Base-by-base conservation (phyloP, 306 rosid species). In the Cicer chorassanicum region DNA sequence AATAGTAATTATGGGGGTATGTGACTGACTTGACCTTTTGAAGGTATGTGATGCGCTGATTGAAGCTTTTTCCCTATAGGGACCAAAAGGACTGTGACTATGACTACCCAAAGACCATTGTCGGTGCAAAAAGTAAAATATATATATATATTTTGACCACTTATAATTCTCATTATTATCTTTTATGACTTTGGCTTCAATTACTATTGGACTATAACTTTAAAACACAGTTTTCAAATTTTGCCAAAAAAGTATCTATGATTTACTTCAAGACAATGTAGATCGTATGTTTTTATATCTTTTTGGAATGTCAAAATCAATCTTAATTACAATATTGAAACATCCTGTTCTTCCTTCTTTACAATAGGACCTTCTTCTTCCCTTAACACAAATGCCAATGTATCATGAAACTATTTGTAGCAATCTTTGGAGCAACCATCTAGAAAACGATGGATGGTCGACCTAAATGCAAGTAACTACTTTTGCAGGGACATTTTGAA, bases 51-150 rank as follows among this genome's bases (percentile, higher is more conserved):
- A 13, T 48, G 14, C 73, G 66, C 11, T 78, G 65, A 73, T 74
- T 36, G 36, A 54, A 70, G n/a, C 70, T 64, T 79, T 83, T 65
- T 41, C 29, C 56, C 4, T 2, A 11, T 51, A 0, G 73, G 78
- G 69, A 66, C 77, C 82, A 72, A 65, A 53, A 72, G 42, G 60
- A 65, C 77, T 9, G 56, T 10, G 44, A 36, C 66, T 60, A 60
- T 38, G 49, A 59, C 69, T 48, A 69, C 64, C 78, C 45, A 56
- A 59, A 14, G 9, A 36, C 73, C 57, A 19, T 44, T 78, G 85
- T 81, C 87, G 85, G 87, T 84, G 87, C 77, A 3, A 46, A 59
- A 57, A 5, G 66, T 15, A 54, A 54, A 12, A 18, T 11, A 44
- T 13, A 48, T 4, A 0, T 6, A 12, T 18, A 18, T n/a, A n/a